Evolutionary conservation across 2,329 filamentous ascomycete species (phyloP), one percentile per base, ranked within the genome.

Genomic region (Zasmidium cellare): DNA sequence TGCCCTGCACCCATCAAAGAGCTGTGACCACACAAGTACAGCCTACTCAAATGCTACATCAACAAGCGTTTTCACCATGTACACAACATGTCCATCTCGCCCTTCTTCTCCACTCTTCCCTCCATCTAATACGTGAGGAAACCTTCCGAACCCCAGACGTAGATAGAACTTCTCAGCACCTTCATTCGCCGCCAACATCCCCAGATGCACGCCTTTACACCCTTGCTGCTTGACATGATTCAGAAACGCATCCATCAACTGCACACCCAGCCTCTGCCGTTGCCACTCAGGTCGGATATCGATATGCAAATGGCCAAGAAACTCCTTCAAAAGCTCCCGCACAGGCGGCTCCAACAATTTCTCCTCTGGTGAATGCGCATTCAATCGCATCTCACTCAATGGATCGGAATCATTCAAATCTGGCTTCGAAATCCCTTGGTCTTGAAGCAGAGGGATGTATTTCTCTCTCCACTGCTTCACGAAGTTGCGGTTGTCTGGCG

Each of bases 291-390:
- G 68, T 48, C 75, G 51, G 9, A 76, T 68, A 51, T 76, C 67
- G 46, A 76, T 71, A 45, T 76, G 74, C 19, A 76, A 62, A 63
- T 76, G 74, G 5, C 72, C 73, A 0, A 72, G 70, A 57, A 69
- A 76, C 14, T 25, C 12, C 3, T 58, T 31, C 1, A 64, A 51
- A 1, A 64, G 50, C 18, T 56, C 46, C 3, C 7, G n/a, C n/a
- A n/a, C 45, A 9, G 35, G 35, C 16, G 35, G 35, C 44, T 50
- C 55, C 31, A 25, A 35, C 12, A n/a, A 14, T 50, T 28, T 49
- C 35, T 28, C 35, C 38, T 19, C n/a, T 12, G 50, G 50, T 11
- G 50, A 41, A 6, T 52, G 50, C 6, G 50, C 50, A 18, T 41
- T 41, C n/a, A 41, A 18, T 5, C 35, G 35, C 16, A 52, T 52